Percentiles rank a stretch among this genome's conserved stretches.
These are phyloP conservation scores for Venturiaceae sp. DNA, from an alignment of 2,329 filamentous ascomycete species.

Conservation along the genomic window DNA sequence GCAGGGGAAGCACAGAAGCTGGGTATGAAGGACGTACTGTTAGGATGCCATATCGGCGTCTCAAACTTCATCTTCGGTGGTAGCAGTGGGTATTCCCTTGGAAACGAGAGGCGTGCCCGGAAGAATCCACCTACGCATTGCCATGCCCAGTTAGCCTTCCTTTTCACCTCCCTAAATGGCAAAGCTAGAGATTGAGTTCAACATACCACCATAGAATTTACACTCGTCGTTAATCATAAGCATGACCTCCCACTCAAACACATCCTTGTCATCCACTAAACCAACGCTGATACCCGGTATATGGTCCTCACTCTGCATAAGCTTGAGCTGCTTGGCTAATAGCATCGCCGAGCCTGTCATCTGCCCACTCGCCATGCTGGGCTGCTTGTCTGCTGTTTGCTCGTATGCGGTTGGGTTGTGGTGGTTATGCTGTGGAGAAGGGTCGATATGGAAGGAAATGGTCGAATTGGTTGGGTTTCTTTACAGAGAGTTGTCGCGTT, in stretches of 20 bases:
- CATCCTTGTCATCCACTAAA: constrained; percentile 69
- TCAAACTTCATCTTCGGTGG: constrained; percentile 87
- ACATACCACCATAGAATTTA: constrained; percentile 81
- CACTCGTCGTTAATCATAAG: constrained; percentile 95
- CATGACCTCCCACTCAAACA: constrained; percentile 99
- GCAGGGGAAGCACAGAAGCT: constrained; percentile 75
- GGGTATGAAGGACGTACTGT: constrained; percentile 41
- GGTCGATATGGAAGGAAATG: not conserved
- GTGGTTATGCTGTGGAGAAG: not conserved
- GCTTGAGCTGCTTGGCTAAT: constrained; percentile 77
- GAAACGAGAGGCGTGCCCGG: constrained; percentile 75
- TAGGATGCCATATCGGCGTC: constrained; percentile 83
- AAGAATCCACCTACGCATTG: constrained; percentile 96
- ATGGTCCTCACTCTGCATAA: constrained; percentile 86
- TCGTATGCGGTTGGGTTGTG: not conserved
- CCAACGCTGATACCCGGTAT: constrained; percentile 92
- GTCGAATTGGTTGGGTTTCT: too few relatives aligned
- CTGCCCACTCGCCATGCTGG: not conserved
- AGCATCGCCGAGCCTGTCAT: constrained; percentile 50
- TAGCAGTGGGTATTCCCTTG: constrained; percentile 72
- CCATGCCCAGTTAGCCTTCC: too few relatives aligned
- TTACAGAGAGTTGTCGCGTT: not conserved
- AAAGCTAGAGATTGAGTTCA: not conserved
- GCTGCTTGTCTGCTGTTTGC: not conserved
- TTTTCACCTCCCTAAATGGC: not conserved